phyloP scores from a whole-genome alignment of 352 stramenopile species.

The Blastocystis sp. region DNA sequence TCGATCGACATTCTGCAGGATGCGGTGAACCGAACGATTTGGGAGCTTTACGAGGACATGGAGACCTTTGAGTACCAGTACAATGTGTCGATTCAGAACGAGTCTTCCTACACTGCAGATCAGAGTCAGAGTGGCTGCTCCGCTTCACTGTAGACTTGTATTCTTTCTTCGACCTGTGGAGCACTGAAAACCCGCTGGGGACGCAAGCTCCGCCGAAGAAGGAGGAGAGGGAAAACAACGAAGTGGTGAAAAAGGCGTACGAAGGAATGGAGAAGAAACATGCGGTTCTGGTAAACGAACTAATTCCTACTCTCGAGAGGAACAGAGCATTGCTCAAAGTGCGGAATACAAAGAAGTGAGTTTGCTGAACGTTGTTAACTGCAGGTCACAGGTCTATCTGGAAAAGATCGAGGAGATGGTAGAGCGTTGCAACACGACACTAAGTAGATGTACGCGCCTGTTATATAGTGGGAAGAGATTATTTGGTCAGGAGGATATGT shows the following conservation, averaged over 20 bases:
- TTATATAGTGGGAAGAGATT: neutral
- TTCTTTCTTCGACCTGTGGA: neutral
- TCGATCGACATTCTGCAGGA: neutral
- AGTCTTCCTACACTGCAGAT: neutral
- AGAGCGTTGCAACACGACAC: neutral
- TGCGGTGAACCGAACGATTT: slow-evolving; percentile 4
- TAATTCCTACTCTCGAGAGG: slow-evolving; percentile 31
- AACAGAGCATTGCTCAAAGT: neutral
- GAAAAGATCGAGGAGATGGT: slow-evolving; percentile 44
- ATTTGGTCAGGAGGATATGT: neutral
- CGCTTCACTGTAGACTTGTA: neutral
- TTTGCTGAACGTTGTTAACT: neutral
- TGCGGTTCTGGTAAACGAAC: neutral
- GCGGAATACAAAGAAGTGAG: neutral
- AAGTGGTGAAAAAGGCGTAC: neutral
- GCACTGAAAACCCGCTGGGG: neutral
- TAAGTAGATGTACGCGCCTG: neutral
- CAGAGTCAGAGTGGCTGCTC: neutral
- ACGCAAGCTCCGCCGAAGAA: neutral
- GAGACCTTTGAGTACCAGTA: slow-evolving; percentile 2
- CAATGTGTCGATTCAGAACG: neutral
- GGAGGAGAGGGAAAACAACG: neutral
- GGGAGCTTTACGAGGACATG: slow-evolving; percentile 11
- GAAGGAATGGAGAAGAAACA: neutral
- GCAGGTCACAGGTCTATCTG: neutral